Base-by-base conservation (phyloP, 2,329 filamentous ascomycete species). In the Talaromyces sp. region DNA sequence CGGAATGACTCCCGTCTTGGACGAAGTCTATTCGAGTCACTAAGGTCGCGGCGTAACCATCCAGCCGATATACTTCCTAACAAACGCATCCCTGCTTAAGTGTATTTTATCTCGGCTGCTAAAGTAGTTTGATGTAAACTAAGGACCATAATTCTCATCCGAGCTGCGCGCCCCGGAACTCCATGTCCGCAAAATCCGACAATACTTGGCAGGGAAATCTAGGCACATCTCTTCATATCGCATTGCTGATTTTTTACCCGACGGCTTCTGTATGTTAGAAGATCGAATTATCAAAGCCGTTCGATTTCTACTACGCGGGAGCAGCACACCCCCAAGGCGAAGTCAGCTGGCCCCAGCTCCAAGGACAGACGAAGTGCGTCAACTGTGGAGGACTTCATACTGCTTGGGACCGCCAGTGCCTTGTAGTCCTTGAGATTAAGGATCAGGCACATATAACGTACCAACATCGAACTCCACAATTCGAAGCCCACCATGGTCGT, bases 161-260 rank as follows among this genome's bases (percentile, higher is more conserved):
- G 45, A 50, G 24, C 45, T 50, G 45, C 5, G 45, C 45, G 45
- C 24, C 45, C 45, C 45, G 45, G 45, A 50, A 50, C 45, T 50
- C 45, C 45, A 50, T 50, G 45, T 50, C 45, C 45, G 45, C 45
- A 50, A 50, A 50, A 50, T 50, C 45, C 45, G 45, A 50, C 45
- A 50, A 50, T 50, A 50, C 45, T 50, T 50, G 11, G 45, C 45
- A n/a, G 45, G 45, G 11, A 50, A 50, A 50, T 50, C 45, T 50
- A 50, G 45, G 45, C 45, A 50, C 45, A 50, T 50, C 45, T 50
- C 45, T 50, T 50, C 45, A 50, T 50, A 50, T 50, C 45, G 45
- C 6, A 3, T 50, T 27, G 45, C 45, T 50, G 45, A 10, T 50
- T 50, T 50, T 50, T 50, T 50, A 3, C 11, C 45, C 10, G 45